A percentile compares a stretch with the other conserved stretches of the same genome.
These are phyloP conservation scores for Phytophthora idaei DNA, from an alignment of 352 stramenopile species.

Conservation along the genomic window DNA sequence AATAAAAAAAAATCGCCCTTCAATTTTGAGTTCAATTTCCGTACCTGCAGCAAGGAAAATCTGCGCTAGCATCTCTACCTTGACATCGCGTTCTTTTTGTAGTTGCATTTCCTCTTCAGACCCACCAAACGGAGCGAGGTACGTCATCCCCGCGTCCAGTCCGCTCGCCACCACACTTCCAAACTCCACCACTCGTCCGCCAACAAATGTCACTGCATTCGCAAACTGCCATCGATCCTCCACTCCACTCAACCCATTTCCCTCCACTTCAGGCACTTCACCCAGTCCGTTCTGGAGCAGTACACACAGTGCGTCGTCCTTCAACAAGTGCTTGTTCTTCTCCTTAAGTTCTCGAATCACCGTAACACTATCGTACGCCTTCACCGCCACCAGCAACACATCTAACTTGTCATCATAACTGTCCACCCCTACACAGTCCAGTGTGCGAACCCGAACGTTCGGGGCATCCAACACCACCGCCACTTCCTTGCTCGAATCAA, in stretches of 20 bases:
- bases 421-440: slow-evolving; percentile 15
- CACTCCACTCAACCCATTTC: background rate
- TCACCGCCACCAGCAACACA: slow-evolving; percentile 68
- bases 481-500: slow-evolving; percentile 5
- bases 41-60: slow-evolving; percentile 51
- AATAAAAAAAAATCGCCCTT: background rate
- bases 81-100: slow-evolving; percentile 5
- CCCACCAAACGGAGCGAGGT: slow-evolving; percentile 46
- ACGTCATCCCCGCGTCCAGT: slow-evolving; percentile 50
- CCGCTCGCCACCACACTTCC: slow-evolving; percentile 60
- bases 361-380: slow-evolving; percentile 62
- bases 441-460: slow-evolving; percentile 42
- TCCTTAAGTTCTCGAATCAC: slow-evolving; percentile 44
- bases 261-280: slow-evolving; percentile 30
- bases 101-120: background rate
- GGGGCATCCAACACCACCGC: slow-evolving; percentile 17
- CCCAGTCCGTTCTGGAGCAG: slow-evolving; percentile 75
- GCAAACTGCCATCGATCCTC: slow-evolving; percentile 44
- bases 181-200: slow-evolving; percentile 46
- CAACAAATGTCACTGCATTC: slow-evolving; percentile 74
- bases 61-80: slow-evolving; percentile 37
- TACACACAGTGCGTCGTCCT: slow-evolving; percentile 56
- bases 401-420: slow-evolving; percentile 39
- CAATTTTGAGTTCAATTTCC: background rate
- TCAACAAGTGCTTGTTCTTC: slow-evolving; percentile 40